Conservation (phyloP, 2,329 filamentous ascomycete species). For the Aspergillus calidoustus region DNA sequence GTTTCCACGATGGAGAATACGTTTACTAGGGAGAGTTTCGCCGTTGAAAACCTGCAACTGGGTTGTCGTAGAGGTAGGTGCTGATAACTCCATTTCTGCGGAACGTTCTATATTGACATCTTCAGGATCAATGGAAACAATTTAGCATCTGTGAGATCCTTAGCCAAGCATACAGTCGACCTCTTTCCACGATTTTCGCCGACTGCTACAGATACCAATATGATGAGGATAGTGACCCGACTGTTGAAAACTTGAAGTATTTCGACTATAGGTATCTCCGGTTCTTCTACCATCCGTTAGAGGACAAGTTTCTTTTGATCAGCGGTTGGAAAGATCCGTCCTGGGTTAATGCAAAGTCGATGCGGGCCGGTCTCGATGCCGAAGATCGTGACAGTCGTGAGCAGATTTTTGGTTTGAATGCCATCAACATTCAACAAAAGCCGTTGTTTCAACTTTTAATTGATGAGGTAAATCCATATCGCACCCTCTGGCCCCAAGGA, state of each 20-base stretch:
- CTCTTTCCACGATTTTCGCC: slow-evolving; percentile 65
- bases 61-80: slow-evolving; percentile 81
- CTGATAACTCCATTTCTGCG: background rate
- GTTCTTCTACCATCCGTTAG: slow-evolving; percentile 85
- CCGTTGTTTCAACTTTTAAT: slow-evolving; percentile 79
- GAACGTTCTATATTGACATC: background rate
- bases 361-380: slow-evolving; percentile 80
- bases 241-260: slow-evolving; percentile 73
- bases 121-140: slow-evolving; percentile 91
- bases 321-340: slow-evolving; percentile 92
- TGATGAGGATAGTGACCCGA: slow-evolving; percentile 74
- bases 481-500: background rate
- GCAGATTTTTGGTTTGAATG: slow-evolving; percentile 83
- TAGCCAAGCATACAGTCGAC: slow-evolving; percentile 61
- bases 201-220: slow-evolving; percentile 59
- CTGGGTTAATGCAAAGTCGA: slow-evolving; percentile 77
- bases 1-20: slow-evolving; percentile 86
- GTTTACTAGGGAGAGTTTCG: slow-evolving; percentile 70
- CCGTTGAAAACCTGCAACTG: slow-evolving; percentile 78
- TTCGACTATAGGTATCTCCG: slow-evolving; percentile 94
- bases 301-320: slow-evolving; percentile 84
- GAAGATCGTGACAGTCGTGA: slow-evolving; percentile 86
- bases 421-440: slow-evolving; percentile 94
- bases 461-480: slow-evolving; percentile 69
- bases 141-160: slow-evolving; percentile 76